Percentiles rank a stretch among this genome's conserved stretches.
Evolutionary conservation across 805 yeast species (phyloP).

Genomic region (Sugiyamaella americana): DNA sequence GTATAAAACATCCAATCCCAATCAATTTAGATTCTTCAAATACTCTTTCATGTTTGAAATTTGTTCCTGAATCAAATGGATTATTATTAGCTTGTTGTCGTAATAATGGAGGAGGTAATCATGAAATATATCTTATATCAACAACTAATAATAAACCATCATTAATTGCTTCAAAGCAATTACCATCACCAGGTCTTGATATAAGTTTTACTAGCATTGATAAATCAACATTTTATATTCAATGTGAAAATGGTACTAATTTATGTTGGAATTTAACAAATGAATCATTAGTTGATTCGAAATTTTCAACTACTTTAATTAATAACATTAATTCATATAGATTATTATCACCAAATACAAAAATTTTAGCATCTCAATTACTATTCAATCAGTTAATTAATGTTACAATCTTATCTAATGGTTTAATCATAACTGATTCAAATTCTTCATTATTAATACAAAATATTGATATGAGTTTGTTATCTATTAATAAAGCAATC

Average conservation of each 20-base stretch:
- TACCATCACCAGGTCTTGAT: background rate
- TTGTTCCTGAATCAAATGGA: conserved; percentile 2
- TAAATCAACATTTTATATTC: background rate
- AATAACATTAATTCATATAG: background rate
- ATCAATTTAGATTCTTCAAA: background rate
- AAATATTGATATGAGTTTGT: background rate
- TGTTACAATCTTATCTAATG: background rate
- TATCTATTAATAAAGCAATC: background rate
- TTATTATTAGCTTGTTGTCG: background rate
- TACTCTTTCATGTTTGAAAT: conserved; percentile 1
- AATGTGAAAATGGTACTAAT: background rate
- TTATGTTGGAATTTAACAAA: background rate
- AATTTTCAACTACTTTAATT: background rate
- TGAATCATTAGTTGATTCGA: background rate
- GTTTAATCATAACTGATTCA: background rate
- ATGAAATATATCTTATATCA: background rate
- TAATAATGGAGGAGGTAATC: background rate
- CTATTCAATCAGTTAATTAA: background rate
- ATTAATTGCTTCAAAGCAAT: background rate
- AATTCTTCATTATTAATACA: background rate
- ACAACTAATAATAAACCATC: background rate
- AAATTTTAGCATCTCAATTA: background rate
- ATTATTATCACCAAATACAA: background rate
- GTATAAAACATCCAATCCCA: background rate
- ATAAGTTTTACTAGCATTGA: background rate